Conservation (phyloP, 768 basidiomycete genomes). For the Cyathus striatus region DNA sequence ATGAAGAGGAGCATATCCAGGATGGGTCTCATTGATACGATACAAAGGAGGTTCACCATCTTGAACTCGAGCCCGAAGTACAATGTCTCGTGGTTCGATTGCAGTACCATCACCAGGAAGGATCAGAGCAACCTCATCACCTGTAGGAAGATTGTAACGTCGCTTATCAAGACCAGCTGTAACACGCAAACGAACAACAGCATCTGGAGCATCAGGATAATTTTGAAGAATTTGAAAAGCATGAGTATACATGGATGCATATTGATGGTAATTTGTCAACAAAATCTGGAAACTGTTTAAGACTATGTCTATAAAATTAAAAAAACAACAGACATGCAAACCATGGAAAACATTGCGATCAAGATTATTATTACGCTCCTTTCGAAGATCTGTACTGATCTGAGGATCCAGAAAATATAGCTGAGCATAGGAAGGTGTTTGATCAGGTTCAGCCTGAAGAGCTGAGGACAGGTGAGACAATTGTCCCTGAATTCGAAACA, state of each 20-base stretch:
- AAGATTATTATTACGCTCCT: not conserved
- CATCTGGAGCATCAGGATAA: not conserved
- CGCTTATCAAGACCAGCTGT: constrained; percentile 7
- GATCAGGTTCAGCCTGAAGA: constrained; percentile 10
- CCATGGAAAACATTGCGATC: too few species aligned
- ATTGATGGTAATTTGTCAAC: not conserved
- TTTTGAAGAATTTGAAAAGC: not conserved
- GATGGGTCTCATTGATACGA: constrained; percentile 14
- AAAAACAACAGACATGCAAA: too few species aligned
- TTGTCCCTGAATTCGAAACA: constrained; percentile 21
- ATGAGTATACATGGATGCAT: not conserved
- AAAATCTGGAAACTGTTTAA: not conserved
- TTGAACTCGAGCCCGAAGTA: too few species aligned
- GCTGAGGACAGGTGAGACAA: constrained; percentile 25
- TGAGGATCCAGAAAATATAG: constrained; percentile 31
- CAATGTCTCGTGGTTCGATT: too few species aligned
- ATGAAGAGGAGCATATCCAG: constrained; percentile 15
- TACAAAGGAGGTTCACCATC: too few species aligned
- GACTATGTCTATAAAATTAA: too few species aligned
- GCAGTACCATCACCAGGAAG: constrained; percentile 9
- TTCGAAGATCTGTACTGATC: constrained; percentile 11
- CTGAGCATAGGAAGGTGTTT: constrained; percentile 22
- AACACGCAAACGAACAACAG: not conserved
- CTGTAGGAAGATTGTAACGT: constrained; percentile 38
- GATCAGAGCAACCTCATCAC: constrained; percentile 29